Evolutionary conservation across 2,329 filamentous ascomycete species (phyloP).

Genomic region (Calonectria multiphialidica): DNA sequence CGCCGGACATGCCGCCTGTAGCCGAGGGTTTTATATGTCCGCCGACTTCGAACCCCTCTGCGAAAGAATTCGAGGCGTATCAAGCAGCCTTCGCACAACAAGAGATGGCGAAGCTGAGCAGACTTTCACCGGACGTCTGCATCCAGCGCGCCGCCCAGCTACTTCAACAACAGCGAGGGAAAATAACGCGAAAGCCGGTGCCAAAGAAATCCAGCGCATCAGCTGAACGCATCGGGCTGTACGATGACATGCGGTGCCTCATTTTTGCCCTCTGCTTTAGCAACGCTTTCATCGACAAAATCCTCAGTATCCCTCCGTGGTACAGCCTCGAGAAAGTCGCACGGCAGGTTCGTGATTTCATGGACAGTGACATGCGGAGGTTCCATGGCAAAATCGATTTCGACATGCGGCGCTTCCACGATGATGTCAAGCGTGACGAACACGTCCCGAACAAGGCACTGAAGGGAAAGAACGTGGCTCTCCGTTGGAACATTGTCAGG

Average conservation of each 20-base stretch:
- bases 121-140: too few species aligned
- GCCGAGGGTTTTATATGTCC: background rate
- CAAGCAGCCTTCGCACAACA: background rate
- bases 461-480: background rate
- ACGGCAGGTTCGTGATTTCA: background rate
- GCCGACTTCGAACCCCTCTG: background rate
- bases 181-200: background rate
- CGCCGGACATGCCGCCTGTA: background rate
- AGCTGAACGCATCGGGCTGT: background rate
- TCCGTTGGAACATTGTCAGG: constrained; percentile 4
- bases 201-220: background rate
- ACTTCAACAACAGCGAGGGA: background rate
- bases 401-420: background rate
- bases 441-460: background rate
- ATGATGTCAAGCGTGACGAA: background rate
- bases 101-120: background rate
- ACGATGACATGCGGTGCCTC: background rate
- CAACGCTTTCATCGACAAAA: constrained; percentile 4
- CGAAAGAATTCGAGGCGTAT: background rate
- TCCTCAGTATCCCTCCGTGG: background rate
- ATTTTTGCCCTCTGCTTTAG: background rate
- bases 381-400: background rate
- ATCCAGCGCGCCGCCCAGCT: background rate
- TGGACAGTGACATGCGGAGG: background rate
- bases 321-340: background rate